Base-by-base conservation (phyloP, 2,329 filamentous ascomycete genomes). In the Triangularia verruculosa region DNA sequence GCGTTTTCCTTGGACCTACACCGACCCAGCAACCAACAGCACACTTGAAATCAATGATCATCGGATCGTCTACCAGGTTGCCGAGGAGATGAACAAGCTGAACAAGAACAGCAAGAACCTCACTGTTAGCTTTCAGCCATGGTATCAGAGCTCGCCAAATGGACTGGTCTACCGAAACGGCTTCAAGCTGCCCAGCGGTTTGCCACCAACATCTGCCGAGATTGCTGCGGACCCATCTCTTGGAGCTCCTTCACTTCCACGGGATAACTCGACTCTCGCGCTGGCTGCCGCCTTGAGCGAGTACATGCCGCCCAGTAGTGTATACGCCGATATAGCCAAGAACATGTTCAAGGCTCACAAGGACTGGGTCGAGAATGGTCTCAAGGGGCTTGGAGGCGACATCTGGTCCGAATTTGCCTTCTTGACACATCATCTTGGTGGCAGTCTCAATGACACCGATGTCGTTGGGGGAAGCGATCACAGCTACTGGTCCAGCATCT, bases 31-130 rank as follows among this genome's bases (percentile, higher is more conserved):
- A 2, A 77, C 78, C n/a, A 86, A 86, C 66, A 78, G 83, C 69
- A 87, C 83, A 0, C 76, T 78, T 66, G 80, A 86, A 64, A 85
- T 89, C 66, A 80, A 82, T 8, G 87, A 89, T 68, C 86, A 89
- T 70, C 80, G 84, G 65, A 79, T 90, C 71, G 85, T 89, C 0
- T 89, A 88, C 72, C 84, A 89, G 70, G 78, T 90, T 1, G 86
- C 81, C 1, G 80, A 80, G 5, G 81, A 83, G 59, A 76, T 90
- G 64, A 89, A 89, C 73, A 71, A 78, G 30, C 75, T 88, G 69
- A 89, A 89, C 73, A 75, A 75, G n/a, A 75, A 85, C 67, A 73
- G 74, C 62, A 72, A 73, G 56, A 77, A 80, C 54, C 75, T 82
- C 34, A 79, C 77, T 15, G 80, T 89, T 28, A 82, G 86, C 59